These are phyloP conservation scores for Boechera stricta DNA, from an alignment of 345 rosid genomes.

Conservation along the genomic window DNA sequence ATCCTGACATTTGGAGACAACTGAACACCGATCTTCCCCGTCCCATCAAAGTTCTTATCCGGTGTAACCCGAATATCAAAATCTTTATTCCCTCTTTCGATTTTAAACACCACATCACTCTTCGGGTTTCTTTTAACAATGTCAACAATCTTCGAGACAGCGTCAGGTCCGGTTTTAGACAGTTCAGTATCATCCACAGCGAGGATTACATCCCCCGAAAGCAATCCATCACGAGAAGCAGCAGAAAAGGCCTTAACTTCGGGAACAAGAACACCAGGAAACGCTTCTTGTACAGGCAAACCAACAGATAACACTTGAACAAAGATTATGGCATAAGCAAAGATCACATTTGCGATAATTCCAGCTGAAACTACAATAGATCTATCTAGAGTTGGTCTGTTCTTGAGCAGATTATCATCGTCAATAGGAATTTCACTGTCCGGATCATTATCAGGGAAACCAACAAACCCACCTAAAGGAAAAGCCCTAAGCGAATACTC, in stretches of 20 bases:
- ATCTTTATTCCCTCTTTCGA: constrained; percentile 64
- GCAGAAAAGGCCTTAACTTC: constrained; percentile 84
- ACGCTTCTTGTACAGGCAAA: constrained; percentile 89
- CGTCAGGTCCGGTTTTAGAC: constrained; percentile 60
- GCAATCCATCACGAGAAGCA: constrained; percentile 89
- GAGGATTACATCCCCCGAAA: constrained; percentile 82
- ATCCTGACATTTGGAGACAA: constrained; percentile 80
- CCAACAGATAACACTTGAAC: constrained; percentile 86
- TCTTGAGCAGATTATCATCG: constrained; percentile 84
- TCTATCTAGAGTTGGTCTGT: constrained; percentile 86
- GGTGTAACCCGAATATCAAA: constrained; percentile 76
- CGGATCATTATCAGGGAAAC: constrained; percentile 97
- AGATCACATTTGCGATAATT: constrained; percentile 80
- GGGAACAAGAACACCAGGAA: constrained; percentile 92
- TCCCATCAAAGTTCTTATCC: constrained; percentile 78
- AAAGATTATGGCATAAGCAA: constrained; percentile 79
- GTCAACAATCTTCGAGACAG: constrained; percentile 75
- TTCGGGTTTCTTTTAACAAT: constrained; percentile 68
- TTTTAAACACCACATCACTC: constrained; percentile 63
- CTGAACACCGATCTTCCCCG: constrained; percentile 91
- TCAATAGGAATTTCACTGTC: constrained; percentile 82
- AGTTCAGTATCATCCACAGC: constrained; percentile 65
- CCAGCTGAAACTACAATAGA: constrained; percentile 89
- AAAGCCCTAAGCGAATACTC: constrained; percentile 90
- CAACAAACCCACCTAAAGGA: constrained; percentile 95